Percentiles rank a stretch among this genome's conserved stretches.
Evolutionary conservation across 2,329 filamentous ascomycete species (phyloP).

Genomic region (Talaromyces sp.): DNA sequence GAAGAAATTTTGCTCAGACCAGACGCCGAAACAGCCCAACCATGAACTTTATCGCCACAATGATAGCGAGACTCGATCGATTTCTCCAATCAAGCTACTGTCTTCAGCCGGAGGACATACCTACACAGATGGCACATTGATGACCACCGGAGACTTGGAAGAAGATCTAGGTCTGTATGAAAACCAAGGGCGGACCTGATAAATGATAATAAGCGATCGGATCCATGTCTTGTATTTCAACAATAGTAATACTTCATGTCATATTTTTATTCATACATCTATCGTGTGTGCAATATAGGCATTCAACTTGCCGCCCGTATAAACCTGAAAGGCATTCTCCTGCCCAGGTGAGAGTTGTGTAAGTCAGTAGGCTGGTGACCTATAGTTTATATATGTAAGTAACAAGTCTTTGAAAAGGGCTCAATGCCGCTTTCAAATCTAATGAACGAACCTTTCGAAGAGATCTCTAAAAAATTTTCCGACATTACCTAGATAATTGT

Average conservation of each 20-base stretch:
- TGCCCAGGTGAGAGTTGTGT: no score
- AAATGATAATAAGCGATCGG: neutral
- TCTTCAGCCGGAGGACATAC: neutral
- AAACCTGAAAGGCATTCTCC: neutral
- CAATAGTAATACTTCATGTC: no score
- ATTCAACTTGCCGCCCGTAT: no score
- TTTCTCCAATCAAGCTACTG: neutral
- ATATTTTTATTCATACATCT: no score
- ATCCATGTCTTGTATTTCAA: neutral
- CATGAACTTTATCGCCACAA: neutral
- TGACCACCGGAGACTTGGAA: conserved; percentile 37
- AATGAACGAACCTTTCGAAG: neutral
- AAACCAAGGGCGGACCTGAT: neutral
- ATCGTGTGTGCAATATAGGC: no score
- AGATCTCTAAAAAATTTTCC: neutral
- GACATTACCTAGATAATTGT: neutral
- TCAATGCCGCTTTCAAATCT: neutral
- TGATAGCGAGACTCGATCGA: neutral
- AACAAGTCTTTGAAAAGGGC: neutral
- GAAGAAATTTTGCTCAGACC: no score
- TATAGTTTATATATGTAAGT: neutral
- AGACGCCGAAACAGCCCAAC: neutral
- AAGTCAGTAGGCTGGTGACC: neutral
- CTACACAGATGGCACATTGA: neutral
- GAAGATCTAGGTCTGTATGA: conserved; percentile 31